Evolutionary conservation across 495 filamentous ascomycete species (phyloP), one percentile per base, ranked within the genome.

Genomic region (Durotheca rogersii): DNA sequence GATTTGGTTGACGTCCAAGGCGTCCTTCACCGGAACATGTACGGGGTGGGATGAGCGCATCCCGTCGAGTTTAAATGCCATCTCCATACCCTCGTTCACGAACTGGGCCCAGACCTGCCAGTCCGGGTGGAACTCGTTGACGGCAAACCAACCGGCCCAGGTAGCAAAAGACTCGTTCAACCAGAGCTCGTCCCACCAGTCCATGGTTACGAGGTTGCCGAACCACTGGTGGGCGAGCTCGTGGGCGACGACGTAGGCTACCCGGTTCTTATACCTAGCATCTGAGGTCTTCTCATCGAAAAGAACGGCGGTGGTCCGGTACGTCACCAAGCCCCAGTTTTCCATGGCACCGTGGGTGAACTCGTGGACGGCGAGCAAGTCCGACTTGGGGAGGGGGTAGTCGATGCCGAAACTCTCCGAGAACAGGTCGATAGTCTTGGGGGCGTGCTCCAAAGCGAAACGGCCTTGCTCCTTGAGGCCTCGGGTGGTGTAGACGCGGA

Each of bases 171-270:
- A 92, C 67, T 97, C 92, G 52, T 94, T 94, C 9, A 97, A 79
- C 92, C 93, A 98, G 16, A 98, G 77, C 67, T 95, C 93, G 65
- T 86, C 90, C 93, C 93, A 96, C 81, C 81, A 84, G 54, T 84
- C 81, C 86, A 89, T 89, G 11, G 86, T 89, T 15, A 96, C 93
- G 12, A 96, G 81, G 64, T 98, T 96, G 21, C 93, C 93, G 62
- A 96, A 98, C 93, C 93, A 98, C 72, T 97, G 93, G 68, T 98
- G 93, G 20, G 93, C 93, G 35, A 98, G 74, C 64, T 98, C 91
- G 67, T 95, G 90, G 4, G 89, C 88, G 14, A 96, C 90, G 21
- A 96, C 90, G 55, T 98, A 96, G 14, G 91, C 92, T 41, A 98
- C 86, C 27, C 90, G 76, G 64, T 94, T 94, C 65, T 87, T 90